Conservation (phyloP, 257 asterid genomes). For the Orobanche coerulescens region DNA sequence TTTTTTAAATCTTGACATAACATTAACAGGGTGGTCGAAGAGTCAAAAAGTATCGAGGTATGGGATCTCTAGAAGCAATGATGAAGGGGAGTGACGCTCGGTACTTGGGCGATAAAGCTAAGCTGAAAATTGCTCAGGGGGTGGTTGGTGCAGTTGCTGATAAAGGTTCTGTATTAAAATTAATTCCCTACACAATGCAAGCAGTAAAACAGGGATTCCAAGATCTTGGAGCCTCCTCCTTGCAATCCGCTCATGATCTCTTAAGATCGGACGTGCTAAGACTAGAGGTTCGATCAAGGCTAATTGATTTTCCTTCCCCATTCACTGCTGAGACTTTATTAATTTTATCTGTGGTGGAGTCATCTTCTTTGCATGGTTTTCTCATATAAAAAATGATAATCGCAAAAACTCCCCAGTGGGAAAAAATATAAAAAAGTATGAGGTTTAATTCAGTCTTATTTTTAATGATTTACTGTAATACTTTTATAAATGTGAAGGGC, state of each 20-base stretch:
- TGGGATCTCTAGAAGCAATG: slow-evolving; percentile 98
- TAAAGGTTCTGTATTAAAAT: slow-evolving; percentile 73
- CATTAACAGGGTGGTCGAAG: slow-evolving; percentile 42
- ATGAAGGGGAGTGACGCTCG: slow-evolving; percentile 86
- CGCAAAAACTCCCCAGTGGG: neutral
- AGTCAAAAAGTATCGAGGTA: slow-evolving; percentile 68
- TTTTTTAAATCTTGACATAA: too few species aligned
- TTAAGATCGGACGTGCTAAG: slow-evolving; percentile 55
- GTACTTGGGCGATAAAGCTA: slow-evolving; percentile 78
- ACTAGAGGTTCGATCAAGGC: slow-evolving; percentile 52
- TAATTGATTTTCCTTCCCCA: neutral
- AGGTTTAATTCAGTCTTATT: neutral
- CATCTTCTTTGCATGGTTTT: neutral
- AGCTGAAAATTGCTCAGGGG: slow-evolving; percentile 88
- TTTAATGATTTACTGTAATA: neutral
- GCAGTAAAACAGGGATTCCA: slow-evolving; percentile 89
- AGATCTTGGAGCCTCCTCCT: slow-evolving; percentile 88
- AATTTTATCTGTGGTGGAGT: neutral
- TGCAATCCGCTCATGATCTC: slow-evolving; percentile 78
- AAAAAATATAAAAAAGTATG: too few species aligned
- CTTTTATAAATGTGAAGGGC: neutral
- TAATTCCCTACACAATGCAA: slow-evolving; percentile 84
- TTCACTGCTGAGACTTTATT: neutral
- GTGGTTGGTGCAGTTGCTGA: slow-evolving; percentile 90
- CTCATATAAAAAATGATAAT: neutral